Evolutionary conservation across 768 basidiomycete species (phyloP), one percentile per base, ranked within the genome.

Genomic region (Mycena vitilis): DNA sequence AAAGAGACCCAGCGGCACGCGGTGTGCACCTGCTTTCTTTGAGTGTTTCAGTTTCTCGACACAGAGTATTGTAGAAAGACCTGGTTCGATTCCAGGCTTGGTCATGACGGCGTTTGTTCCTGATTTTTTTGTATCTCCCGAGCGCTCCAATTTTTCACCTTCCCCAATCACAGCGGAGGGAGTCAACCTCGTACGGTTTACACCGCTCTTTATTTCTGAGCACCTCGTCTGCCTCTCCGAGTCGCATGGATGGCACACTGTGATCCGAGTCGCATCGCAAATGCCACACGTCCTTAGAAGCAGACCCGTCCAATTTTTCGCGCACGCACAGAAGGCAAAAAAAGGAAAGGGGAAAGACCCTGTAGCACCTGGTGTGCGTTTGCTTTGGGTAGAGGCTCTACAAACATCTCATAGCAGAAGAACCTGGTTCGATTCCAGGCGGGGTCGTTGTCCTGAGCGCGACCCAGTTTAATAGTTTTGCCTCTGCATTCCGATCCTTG

Each of bases 371-470:
- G 48, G 23, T 38, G 48, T 40, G 36, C 60, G 16, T 60, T 37
- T 40, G 60, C 48, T 60, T 51, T 20, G 13, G 13, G 6, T 40
- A 4, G 30, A 30, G 10, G 2, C 40, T 11, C 7, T 40, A 1
- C 5, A 15, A 40, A 2, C 15, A 10, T 4, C 11, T 40, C 7
- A 40, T 40, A 40, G 48, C 22, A 16, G 53, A 55, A 36, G 30
- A 6, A 7, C 34, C 53, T 55, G 53, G 53, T 55, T 55, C 53
- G 18, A 45, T 45, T 45, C 44, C 44, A 45, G 44, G 44, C 44
- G 6, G 44, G 44, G 44, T 45, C 44, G 20, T 40, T 9, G 15
- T 40, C 40, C 4, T 3, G 40, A 40, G 1, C 10, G n/a, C n/a
- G n/a, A 40, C 10, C 40, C 40, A 30, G 30, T 30, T 40, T 9